Conservation (phyloP, 768 basidiomycete genomes). For the Auricularia sp. region DNA sequence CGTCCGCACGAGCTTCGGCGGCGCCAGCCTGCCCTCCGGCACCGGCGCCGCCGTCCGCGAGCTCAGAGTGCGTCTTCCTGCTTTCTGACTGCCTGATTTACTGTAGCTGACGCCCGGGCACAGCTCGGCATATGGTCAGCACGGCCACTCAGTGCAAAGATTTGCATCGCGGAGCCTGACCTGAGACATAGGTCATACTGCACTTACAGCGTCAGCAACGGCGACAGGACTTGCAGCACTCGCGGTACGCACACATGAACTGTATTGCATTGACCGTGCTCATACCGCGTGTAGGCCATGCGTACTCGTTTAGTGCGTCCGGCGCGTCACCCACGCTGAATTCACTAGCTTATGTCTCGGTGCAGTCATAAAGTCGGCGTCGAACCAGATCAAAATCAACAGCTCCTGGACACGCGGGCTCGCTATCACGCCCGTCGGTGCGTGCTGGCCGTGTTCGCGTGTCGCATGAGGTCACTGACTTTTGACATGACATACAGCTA, state of each 20-base stretch:
- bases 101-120: conserved; percentile 1
- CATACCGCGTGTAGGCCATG: conserved; percentile 33
- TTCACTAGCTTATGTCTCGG: conserved; percentile 5
- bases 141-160: not conserved
- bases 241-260: conserved; percentile 27
- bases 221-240: conserved; percentile 36
- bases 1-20: conserved; percentile 42
- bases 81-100: not conserved
- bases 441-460: conserved; percentile 15
- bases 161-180: conserved; percentile 2
- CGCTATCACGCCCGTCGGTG: conserved; percentile 67
- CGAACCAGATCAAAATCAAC: conserved; percentile 32
- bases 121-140: conserved; percentile 66
- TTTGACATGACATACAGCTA: conserved; percentile 21
- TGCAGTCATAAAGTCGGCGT: conserved; percentile 15
- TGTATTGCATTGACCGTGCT: not conserved
- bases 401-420: conserved; percentile 65
- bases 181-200: conserved; percentile 48
- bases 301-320: conserved; percentile 38
- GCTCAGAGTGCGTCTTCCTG: conserved; percentile 40
- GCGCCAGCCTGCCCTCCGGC: conserved; percentile 16
- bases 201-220: conserved; percentile 31
- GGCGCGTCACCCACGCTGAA: too few species aligned
- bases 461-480: too few species aligned
- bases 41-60: conserved; percentile 25